These are phyloP conservation scores for Cornus suecica DNA, from an alignment of 148 eudicot species.

Conservation along the genomic window DNA sequence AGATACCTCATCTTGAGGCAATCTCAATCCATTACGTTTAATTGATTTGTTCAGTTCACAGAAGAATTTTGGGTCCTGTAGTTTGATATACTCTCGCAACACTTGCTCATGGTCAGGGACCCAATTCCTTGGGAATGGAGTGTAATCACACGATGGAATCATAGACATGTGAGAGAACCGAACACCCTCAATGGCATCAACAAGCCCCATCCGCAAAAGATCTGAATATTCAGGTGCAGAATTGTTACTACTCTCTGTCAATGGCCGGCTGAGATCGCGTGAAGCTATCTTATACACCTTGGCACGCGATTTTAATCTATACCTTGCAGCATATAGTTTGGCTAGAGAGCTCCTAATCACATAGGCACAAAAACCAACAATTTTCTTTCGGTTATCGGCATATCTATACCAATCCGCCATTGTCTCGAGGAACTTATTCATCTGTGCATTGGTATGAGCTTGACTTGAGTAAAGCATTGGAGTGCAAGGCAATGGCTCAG, in stretches of 20 bases:
- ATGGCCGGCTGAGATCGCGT: conserved; percentile 81
- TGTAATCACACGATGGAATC: conserved; percentile 86
- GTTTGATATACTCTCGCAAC: conserved; percentile 59
- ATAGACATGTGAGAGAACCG: conserved; percentile 85
- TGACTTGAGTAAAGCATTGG: conserved; percentile 96
- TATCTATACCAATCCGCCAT: conserved; percentile 98
- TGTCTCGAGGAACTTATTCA: conserved; percentile 96
- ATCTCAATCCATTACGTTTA: conserved; percentile 43
- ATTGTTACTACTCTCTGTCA: conserved; percentile 54
- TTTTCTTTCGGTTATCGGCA: conserved; percentile 92
- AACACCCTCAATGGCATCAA: conserved; percentile 86
- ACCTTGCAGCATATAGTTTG: conserved; percentile 91
- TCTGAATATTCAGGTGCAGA: conserved; percentile 72
- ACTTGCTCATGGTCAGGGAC: conserved; percentile 74
- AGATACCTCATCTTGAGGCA: conserved; percentile 80
- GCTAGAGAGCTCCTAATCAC: conserved; percentile 90
- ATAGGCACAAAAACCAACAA: conserved; percentile 94
- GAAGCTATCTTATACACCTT: conserved; percentile 84
- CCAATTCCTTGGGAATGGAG: conserved; percentile 88
- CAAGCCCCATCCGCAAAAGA: conserved; percentile 78
- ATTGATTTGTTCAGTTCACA: conserved; percentile 57
- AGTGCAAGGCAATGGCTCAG: conserved; percentile 89
- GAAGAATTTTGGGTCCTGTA: conserved; percentile 80
- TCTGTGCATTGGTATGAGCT: conserved; percentile 93
- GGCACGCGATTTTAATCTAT: conserved; percentile 87